These are phyloP conservation scores for Crithidia thermophila DNA, from an alignment of 208 protist genomes.

Conservation along the genomic window DNA sequence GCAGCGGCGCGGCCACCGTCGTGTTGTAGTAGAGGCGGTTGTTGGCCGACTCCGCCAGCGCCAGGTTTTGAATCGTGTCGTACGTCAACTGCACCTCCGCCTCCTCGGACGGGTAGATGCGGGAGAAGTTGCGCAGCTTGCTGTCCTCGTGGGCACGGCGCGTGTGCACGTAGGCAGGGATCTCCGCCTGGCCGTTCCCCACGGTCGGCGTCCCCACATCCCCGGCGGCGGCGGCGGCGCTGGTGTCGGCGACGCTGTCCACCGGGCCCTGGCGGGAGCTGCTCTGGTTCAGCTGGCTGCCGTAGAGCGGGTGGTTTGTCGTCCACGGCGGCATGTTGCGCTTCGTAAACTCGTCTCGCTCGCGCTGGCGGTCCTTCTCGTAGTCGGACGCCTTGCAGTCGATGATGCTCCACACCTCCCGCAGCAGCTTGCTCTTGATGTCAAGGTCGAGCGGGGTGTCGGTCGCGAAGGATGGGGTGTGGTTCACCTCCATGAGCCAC, in stretches of 20 bases:
- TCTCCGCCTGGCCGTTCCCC: constrained; percentile 10
- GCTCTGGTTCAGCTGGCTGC: constrained; percentile 20
- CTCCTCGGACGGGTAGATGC: constrained; percentile 80
- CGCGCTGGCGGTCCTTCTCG: constrained; percentile 58
- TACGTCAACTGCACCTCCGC: constrained; percentile 71
- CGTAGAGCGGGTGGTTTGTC: constrained; percentile 46
- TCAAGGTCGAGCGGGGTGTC: constrained; percentile 93
- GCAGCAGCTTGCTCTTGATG: constrained; percentile 92
- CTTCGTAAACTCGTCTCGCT: constrained; percentile 76
- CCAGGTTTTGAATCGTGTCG: constrained; percentile 57
- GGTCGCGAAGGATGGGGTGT: constrained; percentile 94
- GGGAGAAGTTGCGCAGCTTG: constrained; percentile 76
- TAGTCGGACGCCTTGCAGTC: constrained; percentile 78
- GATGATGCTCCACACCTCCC: constrained; percentile 89
- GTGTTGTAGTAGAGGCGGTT: constrained; percentile 42
- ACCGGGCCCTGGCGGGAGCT: constrained; percentile 11
- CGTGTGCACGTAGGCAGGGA: constrained; percentile 27
- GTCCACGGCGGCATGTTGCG: constrained; percentile 77
- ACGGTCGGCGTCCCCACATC: no score
- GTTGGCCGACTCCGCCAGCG: constrained; percentile 43
- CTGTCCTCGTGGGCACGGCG: constrained; percentile 64
- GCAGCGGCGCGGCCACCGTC: constrained; percentile 28
- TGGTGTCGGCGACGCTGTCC: not conserved
- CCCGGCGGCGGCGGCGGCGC: not conserved
- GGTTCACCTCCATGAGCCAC: constrained; percentile 98